Evolutionary conservation across 352 stramenopile species (phyloP).

Genomic region (Globisporangium nagaii): DNA sequence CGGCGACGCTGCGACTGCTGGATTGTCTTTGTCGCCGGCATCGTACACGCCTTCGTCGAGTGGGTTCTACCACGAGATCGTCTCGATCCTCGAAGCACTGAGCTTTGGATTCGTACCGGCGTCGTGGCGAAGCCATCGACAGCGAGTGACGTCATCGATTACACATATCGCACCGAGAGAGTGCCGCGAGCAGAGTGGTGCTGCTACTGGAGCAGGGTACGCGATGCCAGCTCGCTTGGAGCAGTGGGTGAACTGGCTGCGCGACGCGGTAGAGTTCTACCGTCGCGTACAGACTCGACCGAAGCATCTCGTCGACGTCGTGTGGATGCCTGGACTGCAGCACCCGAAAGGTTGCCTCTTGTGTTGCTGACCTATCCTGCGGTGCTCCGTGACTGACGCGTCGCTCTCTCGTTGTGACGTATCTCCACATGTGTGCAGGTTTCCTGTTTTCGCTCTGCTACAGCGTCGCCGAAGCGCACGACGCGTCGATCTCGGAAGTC

Average conservation of each 20-base stretch:
- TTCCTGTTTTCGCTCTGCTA: conserved; percentile 31
- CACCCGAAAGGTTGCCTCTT: conserved; percentile 32
- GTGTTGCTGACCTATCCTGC: background rate
- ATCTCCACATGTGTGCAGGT: conserved; percentile 10
- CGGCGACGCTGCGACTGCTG: conserved; percentile 7
- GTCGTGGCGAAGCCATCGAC: conserved; percentile 9
- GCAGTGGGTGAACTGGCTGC: conserved; percentile 25
- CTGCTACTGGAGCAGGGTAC: conserved; percentile 10
- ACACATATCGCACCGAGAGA: background rate
- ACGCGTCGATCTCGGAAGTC: conserved; percentile 1
- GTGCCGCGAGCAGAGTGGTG: background rate
- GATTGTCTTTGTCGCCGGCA: too few relatives aligned
- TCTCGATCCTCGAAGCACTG: conserved; percentile 14
- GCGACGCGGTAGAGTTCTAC: conserved; percentile 25
- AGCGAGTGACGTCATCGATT: background rate
- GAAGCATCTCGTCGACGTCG: conserved; percentile 6
- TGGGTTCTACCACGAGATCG: conserved; percentile 7
- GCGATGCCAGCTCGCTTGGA: conserved; percentile 16
- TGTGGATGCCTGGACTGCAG: conserved; percentile 38
- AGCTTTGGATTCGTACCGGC: background rate
- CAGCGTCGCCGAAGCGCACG: conserved; percentile 18
- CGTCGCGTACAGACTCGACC: conserved; percentile 17
- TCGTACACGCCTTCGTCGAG: conserved; percentile 5
- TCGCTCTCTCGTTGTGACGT: background rate
- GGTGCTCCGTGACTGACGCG: background rate